Evolutionary conservation across 2,329 filamentous ascomycete genomes (phyloP).

Genomic region (Nakataea oryzae): DNA sequence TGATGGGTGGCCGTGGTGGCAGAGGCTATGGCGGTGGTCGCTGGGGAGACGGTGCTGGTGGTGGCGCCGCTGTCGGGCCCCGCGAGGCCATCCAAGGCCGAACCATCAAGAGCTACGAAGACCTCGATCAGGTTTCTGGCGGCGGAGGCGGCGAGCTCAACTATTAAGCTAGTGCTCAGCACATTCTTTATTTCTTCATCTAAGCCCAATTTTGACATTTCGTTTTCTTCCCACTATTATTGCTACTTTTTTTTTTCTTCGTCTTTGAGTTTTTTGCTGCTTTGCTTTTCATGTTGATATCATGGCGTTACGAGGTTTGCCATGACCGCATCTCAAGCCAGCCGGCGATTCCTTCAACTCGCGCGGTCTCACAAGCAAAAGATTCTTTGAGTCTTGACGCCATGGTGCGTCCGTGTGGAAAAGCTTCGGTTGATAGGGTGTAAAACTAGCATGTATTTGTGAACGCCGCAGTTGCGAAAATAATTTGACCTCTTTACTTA

Average conservation of each 20-base stretch:
- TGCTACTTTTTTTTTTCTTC: background rate
- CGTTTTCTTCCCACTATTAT: background rate
- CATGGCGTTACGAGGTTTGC: background rate
- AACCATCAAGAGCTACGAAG: slow-evolving; percentile 93
- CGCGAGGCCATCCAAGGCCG: slow-evolving; percentile 86
- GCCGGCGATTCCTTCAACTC: background rate
- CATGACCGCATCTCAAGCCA: background rate
- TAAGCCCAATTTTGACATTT: background rate
- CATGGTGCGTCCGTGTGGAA: background rate
- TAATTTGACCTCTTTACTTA: background rate
- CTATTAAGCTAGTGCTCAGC: slow-evolving; percentile 50
- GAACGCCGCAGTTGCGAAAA: background rate
- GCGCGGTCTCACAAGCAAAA: background rate
- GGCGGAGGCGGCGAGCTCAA: slow-evolving; percentile 76
- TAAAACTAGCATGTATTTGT: background rate
- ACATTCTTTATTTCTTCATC: background rate
- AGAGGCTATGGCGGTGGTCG: slow-evolving; percentile 37
- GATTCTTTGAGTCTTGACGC: background rate
- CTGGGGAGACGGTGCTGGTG: slow-evolving; percentile 65
- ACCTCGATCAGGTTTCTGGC: slow-evolving; percentile 76
- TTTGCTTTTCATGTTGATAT: background rate
- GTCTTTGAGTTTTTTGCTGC: background rate
- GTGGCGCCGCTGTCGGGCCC: slow-evolving; percentile 69
- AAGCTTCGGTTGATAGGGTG: background rate
- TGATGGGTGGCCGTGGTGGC: slow-evolving; percentile 32